These are phyloP conservation scores for Ulmus americana DNA, from an alignment of 331 rosid species.

Conservation along the genomic window DNA sequence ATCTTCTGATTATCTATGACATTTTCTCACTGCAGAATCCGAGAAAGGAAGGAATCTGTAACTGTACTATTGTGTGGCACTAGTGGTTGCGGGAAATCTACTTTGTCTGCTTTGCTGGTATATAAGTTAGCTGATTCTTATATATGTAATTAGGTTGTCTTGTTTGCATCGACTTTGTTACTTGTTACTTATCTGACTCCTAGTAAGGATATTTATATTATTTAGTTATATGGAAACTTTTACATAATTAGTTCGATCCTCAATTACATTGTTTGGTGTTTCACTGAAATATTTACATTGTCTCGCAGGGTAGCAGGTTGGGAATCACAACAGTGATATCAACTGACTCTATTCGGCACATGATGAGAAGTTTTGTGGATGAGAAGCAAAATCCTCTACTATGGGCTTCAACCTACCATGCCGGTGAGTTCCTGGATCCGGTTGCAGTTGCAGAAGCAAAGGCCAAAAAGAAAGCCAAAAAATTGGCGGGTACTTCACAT, in stretches of 20 bases:
- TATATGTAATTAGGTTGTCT: background rate
- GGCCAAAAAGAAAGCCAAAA: constrained; percentile 67
- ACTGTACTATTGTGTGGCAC: constrained; percentile 93
- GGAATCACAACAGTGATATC: constrained; percentile 94
- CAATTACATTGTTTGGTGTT: constrained; percentile 8
- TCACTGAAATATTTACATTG: constrained; percentile 11
- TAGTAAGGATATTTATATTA: background rate
- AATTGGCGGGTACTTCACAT: constrained; percentile 53
- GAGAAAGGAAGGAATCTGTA: constrained; percentile 91
- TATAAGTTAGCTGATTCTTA: constrained; percentile 12
- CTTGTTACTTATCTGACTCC: background rate
- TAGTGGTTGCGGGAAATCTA: constrained; percentile 99
- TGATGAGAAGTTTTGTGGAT: constrained; percentile 96
- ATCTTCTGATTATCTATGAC: constrained; percentile 5
- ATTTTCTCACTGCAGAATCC: constrained; percentile 49
- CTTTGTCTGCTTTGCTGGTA: constrained; percentile 97
- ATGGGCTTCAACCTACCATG: constrained; percentile 99
- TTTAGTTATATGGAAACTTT: constrained; percentile 1
- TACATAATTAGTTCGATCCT: background rate
- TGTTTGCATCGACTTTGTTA: constrained; percentile 4
- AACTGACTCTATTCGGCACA: constrained; percentile 92
- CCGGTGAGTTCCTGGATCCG: constrained; percentile 95
- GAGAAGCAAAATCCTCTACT: constrained; percentile 90
- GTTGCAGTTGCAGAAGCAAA: constrained; percentile 83
- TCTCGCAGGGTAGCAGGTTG: constrained; percentile 83